Conservation (phyloP, 305 asterid genomes). For the Nicotiana rustica region DNA sequence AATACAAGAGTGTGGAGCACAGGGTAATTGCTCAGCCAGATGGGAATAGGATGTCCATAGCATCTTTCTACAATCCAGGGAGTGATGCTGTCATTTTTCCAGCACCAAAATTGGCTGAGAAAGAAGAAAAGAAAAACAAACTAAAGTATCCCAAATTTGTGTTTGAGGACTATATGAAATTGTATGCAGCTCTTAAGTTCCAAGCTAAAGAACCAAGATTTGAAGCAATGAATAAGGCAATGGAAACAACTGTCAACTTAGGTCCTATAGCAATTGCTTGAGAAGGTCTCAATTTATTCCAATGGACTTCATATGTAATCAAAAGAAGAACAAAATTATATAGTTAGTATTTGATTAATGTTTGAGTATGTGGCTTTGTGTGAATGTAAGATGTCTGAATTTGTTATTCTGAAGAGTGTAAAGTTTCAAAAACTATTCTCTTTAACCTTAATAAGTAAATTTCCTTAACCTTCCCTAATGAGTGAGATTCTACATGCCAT, state of each 20-base stretch:
- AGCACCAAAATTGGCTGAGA: slow-evolving; percentile 69
- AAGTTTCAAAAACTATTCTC: not conserved
- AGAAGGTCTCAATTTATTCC: not conserved
- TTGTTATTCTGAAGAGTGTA: not conserved
- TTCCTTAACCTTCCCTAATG: no score
- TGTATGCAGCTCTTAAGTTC: slow-evolving; percentile 77
- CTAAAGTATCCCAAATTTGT: slow-evolving; percentile 71
- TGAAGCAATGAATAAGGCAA: slow-evolving; percentile 73
- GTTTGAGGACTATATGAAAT: slow-evolving; percentile 95
- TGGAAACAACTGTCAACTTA: slow-evolving; percentile 31
- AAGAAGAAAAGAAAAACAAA: slow-evolving; percentile 43
- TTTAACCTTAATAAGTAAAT: not conserved
- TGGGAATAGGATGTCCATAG: slow-evolving; percentile 84
- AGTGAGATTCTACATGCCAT: no score
- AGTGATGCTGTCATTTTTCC: slow-evolving; percentile 86
- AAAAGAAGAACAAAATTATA: no score
- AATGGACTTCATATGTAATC: not conserved
- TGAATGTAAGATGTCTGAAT: not conserved
- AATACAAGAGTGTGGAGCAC: slow-evolving; percentile 92
- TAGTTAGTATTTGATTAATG: no score
- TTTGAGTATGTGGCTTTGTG: no score
- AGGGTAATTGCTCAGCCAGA: slow-evolving; percentile 83
- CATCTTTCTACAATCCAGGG: slow-evolving; percentile 93
- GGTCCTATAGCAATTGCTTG: slow-evolving; percentile 13
- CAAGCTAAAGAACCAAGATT: slow-evolving; percentile 94